These are phyloP conservation scores for Drechslera avenae DNA, from an alignment of 2,329 filamentous ascomycete species.

Conservation along the genomic window DNA sequence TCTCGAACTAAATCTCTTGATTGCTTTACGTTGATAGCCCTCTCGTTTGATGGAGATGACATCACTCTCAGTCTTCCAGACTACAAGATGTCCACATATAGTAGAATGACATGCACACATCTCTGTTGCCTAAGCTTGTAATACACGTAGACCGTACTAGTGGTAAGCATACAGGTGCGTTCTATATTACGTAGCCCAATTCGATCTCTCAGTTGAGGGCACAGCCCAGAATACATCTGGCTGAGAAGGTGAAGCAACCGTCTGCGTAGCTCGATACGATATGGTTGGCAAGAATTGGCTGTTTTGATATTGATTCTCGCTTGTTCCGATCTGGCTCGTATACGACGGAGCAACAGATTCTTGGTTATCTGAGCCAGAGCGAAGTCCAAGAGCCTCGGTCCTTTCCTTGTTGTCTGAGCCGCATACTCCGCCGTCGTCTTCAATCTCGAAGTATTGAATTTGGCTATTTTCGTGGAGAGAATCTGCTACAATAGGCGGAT, in stretches of 20 bases:
- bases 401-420: conserved; percentile 5
- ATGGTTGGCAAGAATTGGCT: not conserved
- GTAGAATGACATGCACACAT: too few species aligned
- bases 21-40: too few species aligned
- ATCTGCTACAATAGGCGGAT: not conserved
- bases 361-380: not conserved
- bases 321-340: not conserved
- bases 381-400: not conserved
- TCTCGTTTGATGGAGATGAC: too few species aligned
- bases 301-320: not conserved
- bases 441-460: not conserved
- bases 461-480: not conserved
- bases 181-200: not conserved
- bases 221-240: not conserved
- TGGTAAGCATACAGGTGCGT: not conserved
- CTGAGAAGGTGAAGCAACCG: not conserved
- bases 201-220: not conserved
- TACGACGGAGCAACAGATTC: not conserved
- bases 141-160: not conserved
- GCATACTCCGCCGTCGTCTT: not conserved
- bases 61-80: too few species aligned
- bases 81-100: too few species aligned
- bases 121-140: not conserved
- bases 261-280: not conserved
- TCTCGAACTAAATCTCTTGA: too few species aligned